phyloP scores from a whole-genome alignment of 768 basidiomycete genomes.

The Kwoniella newhampshirensis region DNA sequence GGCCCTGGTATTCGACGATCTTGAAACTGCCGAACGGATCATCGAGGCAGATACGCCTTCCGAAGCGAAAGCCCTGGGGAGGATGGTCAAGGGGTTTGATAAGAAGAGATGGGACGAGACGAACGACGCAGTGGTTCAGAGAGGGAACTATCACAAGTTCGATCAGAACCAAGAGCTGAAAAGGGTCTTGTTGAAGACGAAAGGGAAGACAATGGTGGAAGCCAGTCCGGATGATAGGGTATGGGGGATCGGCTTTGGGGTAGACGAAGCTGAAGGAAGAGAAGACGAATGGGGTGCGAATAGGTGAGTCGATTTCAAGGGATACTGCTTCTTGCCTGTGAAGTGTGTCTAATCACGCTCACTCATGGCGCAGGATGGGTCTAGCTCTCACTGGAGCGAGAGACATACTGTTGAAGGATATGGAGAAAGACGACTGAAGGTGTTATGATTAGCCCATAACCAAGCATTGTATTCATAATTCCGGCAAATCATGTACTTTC shows the following conservation, averaged over 20 bases:
- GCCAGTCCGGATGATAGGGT: constrained; percentile 65
- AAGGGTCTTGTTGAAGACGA: constrained; percentile 58
- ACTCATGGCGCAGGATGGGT: constrained; percentile 23
- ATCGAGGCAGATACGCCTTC: constrained; percentile 56
- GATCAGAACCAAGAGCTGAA: constrained; percentile 57
- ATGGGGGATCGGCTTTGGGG: constrained; percentile 66
- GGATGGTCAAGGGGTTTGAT: constrained; percentile 59
- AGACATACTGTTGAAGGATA: constrained; percentile 17
- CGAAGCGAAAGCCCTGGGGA: constrained; percentile 61
- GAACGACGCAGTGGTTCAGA: constrained; percentile 59
- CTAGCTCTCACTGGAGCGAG: constrained; percentile 29
- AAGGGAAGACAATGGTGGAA: constrained; percentile 68
- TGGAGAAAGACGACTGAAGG: neutral
- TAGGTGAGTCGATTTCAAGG: constrained; percentile 58
- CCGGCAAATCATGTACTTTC: no score
- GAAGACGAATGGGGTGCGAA: constrained; percentile 62
- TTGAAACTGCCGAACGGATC: constrained; percentile 56
- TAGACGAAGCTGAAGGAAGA: constrained; percentile 57
- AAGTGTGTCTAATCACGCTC: constrained; percentile 50
- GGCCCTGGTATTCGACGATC: constrained; percentile 61
- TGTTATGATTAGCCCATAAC: no score
- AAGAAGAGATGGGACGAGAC: constrained; percentile 58
- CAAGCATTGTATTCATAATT: no score
- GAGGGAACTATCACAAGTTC: constrained; percentile 63
- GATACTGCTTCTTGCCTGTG: constrained; percentile 50